Evolutionary conservation across 768 basidiomycete species (phyloP).

Genomic region (Naematelia encephala): DNA sequence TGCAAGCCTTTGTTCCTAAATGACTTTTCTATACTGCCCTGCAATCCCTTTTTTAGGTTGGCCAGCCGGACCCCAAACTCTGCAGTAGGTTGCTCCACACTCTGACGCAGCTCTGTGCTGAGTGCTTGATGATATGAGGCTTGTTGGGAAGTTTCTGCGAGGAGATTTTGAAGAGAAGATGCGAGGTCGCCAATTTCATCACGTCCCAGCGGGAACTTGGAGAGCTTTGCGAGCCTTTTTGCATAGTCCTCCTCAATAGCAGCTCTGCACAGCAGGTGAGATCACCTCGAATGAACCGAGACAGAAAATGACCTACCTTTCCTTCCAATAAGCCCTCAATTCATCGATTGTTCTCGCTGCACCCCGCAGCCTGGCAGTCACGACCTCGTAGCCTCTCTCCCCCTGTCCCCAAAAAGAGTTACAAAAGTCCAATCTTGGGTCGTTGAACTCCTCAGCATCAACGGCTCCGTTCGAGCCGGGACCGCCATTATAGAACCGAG

Average conservation of each 20-base stretch:
- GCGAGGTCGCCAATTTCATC: conserved; percentile 92
- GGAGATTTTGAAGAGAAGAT: conserved; percentile 72
- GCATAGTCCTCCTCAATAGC: conserved; percentile 93
- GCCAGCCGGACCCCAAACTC: conserved; percentile 30
- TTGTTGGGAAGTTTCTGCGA: conserved; percentile 79
- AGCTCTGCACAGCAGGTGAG: conserved; percentile 57
- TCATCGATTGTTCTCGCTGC: conserved; percentile 85
- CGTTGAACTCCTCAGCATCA: conserved; percentile 67
- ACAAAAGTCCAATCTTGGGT: conserved; percentile 70
- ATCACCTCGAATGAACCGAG: neutral
- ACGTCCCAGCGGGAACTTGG: conserved; percentile 70
- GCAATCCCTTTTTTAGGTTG: conserved; percentile 53
- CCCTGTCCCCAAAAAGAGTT: conserved; percentile 92
- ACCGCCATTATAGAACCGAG: conserved; percentile 39
- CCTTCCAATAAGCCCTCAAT: conserved; percentile 82
- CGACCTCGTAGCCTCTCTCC: conserved; percentile 84
- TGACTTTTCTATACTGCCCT: conserved; percentile 77
- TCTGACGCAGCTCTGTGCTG: conserved; percentile 68
- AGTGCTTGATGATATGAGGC: conserved; percentile 69
- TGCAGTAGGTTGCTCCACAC: conserved; percentile 60
- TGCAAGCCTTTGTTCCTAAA: conserved; percentile 86
- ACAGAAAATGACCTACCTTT: conserved; percentile 63
- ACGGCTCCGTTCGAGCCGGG: conserved; percentile 54
- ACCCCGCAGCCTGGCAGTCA: conserved; percentile 81
- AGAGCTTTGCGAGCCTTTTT: conserved; percentile 72